phyloP scores from a whole-genome alignment of 2,329 filamentous ascomycete genomes.

The Curvularia verruculosa region DNA sequence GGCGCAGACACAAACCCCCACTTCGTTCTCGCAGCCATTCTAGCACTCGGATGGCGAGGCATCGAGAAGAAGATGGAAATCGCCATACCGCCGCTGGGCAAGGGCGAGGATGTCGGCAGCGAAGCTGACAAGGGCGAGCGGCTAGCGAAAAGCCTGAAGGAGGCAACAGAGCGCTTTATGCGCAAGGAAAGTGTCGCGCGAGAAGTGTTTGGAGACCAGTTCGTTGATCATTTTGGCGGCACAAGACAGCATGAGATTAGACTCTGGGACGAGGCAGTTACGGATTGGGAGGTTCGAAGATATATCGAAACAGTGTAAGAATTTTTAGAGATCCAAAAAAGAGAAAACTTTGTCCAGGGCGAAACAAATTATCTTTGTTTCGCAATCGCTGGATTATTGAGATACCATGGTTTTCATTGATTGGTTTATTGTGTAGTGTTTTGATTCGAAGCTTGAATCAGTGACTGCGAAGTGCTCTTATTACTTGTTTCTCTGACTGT shows the following conservation, averaged over 20 bases:
- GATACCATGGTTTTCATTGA: not conserved
- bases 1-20: conserved; percentile 94
- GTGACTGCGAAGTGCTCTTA: not conserved
- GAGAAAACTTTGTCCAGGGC: not conserved
- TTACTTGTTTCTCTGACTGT: not conserved
- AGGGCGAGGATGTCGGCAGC: conserved; percentile 81
- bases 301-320: conserved; percentile 47
- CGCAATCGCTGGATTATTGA: not conserved
- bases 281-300: conserved; percentile 78
- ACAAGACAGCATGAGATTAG: conserved; percentile 90
- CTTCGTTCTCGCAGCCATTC: conserved; percentile 82
- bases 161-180: conserved; percentile 81
- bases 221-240: conserved; percentile 94
- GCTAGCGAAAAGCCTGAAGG: conserved; percentile 82
- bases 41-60: conserved; percentile 88
- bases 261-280: conserved; percentile 94
- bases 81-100: conserved; percentile 78
- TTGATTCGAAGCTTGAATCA: not conserved
- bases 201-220: conserved; percentile 90
- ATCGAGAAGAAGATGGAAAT: conserved; percentile 92
- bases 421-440: not conserved
- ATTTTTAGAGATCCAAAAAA: not conserved
- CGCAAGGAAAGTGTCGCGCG: conserved; percentile 82
- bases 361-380: not conserved
- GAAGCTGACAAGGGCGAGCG: conserved; percentile 72